phyloP scores from a whole-genome alignment of 331 rosid genomes.

The Telfairia occidentalis region DNA sequence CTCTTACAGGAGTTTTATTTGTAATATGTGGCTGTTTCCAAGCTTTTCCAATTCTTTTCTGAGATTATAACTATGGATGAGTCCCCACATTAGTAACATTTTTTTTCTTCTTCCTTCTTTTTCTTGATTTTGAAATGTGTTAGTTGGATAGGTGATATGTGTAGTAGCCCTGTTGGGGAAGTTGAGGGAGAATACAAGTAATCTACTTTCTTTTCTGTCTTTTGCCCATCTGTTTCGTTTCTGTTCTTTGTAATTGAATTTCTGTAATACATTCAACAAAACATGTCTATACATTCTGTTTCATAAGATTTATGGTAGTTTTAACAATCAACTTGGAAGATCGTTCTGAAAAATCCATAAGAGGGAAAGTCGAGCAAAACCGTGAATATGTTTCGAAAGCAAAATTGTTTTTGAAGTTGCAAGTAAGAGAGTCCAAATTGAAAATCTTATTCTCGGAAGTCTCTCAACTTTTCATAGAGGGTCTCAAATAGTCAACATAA shows the following conservation, averaged over 20 bases:
- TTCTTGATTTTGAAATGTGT: not conserved
- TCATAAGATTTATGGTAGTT: too few relatives aligned
- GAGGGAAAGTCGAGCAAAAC: too few relatives aligned
- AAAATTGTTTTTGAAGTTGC: not conserved
- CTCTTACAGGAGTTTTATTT: not conserved
- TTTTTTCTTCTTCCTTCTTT: not conserved
- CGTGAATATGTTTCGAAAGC: too few relatives aligned
- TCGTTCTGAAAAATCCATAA: too few relatives aligned
- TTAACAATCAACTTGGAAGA: too few relatives aligned
- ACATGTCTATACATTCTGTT: too few relatives aligned
- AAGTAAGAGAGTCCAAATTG: not conserved
- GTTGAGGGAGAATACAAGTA: not conserved
- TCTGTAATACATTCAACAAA: too few relatives aligned
- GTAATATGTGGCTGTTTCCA: conserved; percentile 9
- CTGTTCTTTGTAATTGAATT: not conserved
- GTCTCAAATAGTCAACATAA: too few relatives aligned
- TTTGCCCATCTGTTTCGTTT: not conserved
- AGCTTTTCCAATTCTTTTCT: conserved; percentile 5
- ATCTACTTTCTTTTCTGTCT: not conserved
- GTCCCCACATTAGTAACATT: not conserved
- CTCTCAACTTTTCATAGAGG: too few relatives aligned
- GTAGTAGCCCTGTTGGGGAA: conserved; percentile 8
- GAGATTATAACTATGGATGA: conserved; percentile 3
- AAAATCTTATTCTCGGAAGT: not conserved
- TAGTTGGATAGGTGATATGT: not conserved